Percentiles rank a stretch among this genome's conserved stretches.
Evolutionary conservation across 2,329 filamentous ascomycete genomes (phyloP).

Genomic region (Cordyceps pruinosa): DNA sequence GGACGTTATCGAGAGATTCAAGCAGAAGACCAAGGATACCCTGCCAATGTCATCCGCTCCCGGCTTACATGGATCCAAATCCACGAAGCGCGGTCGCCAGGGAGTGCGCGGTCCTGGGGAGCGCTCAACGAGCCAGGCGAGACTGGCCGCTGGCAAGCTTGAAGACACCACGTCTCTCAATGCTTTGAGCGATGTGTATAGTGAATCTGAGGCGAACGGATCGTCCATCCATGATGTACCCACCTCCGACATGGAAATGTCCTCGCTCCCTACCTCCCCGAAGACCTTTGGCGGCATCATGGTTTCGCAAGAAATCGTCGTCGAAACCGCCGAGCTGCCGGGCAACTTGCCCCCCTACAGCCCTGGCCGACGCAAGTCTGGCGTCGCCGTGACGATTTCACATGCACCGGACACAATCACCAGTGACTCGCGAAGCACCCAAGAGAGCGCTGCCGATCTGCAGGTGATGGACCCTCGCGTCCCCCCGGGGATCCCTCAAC

Average conservation of each 20-base stretch:
- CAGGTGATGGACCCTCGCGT: not conserved
- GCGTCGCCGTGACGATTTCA: not conserved
- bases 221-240: constrained; percentile 4
- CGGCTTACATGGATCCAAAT: not conserved
- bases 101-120: not conserved
- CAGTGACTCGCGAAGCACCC: not conserved
- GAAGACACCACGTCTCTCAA: constrained; percentile 2
- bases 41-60: not conserved
- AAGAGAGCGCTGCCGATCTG: not conserved
- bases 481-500: not conserved
- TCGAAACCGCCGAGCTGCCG: constrained; percentile 16
- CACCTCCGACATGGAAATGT: constrained; percentile 5
- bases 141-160: constrained; percentile 19
- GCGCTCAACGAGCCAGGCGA: constrained; percentile 11
- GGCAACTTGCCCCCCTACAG: not conserved
- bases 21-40: not conserved
- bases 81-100: not conserved
- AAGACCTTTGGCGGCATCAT: constrained; percentile 49
- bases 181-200: not conserved
- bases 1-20: not conserved
- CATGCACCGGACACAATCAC: not conserved
- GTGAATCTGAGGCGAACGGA: not conserved
- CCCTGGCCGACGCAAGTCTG: not conserved
- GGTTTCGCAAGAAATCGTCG: constrained; percentile 53
- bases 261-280: not conserved